Evolutionary conservation across 371 early-diverging fungal species (phyloP).

Genomic region (Rhizopus microsporus): DNA sequence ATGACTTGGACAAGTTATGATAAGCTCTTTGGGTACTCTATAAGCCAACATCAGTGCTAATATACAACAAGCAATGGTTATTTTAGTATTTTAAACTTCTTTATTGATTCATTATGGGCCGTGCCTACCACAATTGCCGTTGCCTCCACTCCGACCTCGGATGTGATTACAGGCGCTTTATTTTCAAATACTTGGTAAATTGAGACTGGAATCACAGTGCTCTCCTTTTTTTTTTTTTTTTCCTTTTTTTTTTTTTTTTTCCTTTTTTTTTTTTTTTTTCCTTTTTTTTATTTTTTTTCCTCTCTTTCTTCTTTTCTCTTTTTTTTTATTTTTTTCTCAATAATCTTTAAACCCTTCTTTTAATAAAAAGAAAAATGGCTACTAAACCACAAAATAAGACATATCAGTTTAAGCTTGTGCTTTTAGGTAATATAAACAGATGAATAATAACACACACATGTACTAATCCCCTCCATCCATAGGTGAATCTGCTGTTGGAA

Average conservation of each 20-base stretch:
- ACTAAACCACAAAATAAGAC: constrained; percentile 49
- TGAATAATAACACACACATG: background rate
- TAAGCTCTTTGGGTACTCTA: too few relatives aligned
- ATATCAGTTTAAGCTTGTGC: constrained; percentile 79
- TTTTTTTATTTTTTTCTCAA: background rate
- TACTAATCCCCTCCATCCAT: background rate
- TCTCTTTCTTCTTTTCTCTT: background rate
- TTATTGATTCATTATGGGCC: too few relatives aligned
- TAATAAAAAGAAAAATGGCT: background rate
- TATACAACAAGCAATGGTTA: too few relatives aligned
- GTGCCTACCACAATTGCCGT: too few relatives aligned
- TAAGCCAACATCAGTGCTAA: too few relatives aligned
- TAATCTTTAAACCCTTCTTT: too few relatives aligned
- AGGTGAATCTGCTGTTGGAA: constrained; percentile 91
- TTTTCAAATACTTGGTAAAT: too few relatives aligned
- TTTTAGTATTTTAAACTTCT: too few relatives aligned
- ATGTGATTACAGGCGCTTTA: too few relatives aligned
- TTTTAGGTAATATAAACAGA: constrained; percentile 61
- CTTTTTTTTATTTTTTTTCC: background rate
- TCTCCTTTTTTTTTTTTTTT: background rate
- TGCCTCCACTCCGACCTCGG: too few relatives aligned
- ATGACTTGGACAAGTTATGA: too few relatives aligned
- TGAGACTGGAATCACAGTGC: too few relatives aligned
- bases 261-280: background rate
- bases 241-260: background rate